Base-by-base conservation (phyloP, 371 early-diverging fungal species). In the Rhizopus arrhizus region DNA sequence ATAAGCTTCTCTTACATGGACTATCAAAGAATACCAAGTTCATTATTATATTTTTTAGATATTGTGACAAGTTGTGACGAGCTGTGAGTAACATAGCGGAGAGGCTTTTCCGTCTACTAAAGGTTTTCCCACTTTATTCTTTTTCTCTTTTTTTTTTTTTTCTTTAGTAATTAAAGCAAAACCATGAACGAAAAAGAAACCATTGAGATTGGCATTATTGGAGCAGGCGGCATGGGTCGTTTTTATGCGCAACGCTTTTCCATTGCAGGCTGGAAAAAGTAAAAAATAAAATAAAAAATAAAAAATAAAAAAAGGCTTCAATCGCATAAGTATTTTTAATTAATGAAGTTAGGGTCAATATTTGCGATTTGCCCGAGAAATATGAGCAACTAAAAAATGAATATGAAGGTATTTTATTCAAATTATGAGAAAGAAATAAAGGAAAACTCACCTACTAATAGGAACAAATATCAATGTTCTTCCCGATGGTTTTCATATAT, bases 151-250 rank as follows among this genome's bases (percentile, higher is more conserved):
- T 46, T 49, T 22, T 46, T 49, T 31, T 40, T 47, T 13, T 16
- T 34, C 28, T 29, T 36, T 4, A 58, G n/a, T 36, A 47, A 65
- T 53, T 45, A 49, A 59, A 57, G 41, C n/a, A 36, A 36, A 36
- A 11, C 36, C 11, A 43, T 43, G 15, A 1, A 55, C n/a, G 68
- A 86, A 66, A 87, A 83, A 66, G 82, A 82, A 41, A 75, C 76
- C 1, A 59, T 85, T 41, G 85, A 91, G 55, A 74, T 91, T 55
- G 91, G 92, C 42, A 87, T 92, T 60, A 91, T 91, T 58, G 91
- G 91, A 33, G 81, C 90, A 58, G 97, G 97, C 59, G 96, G 94
- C 71, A 97, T 97, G 97, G 98, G 97, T 29, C 81, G 87, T 36
- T 87, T 97, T 42, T 97, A 96, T 64, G 95, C 94, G 1, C 72